Conservation (phyloP, 768 basidiomycete species). For the Suillus weaverae region DNA sequence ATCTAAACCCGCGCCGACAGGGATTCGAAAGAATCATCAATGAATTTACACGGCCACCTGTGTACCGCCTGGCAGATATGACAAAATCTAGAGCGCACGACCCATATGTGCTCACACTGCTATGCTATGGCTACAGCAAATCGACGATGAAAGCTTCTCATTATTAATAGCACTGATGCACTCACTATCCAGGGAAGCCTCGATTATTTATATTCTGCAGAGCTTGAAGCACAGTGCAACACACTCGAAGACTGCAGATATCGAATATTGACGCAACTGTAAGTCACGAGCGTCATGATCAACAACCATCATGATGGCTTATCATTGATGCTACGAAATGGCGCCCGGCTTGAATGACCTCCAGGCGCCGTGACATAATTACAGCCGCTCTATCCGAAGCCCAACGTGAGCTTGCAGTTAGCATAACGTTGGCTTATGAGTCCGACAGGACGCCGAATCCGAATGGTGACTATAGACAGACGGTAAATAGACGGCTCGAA, state of each 20-base stretch:
- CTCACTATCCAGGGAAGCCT: neutral
- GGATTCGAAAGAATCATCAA: neutral
- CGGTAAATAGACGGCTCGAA: neutral
- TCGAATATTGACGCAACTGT: neutral
- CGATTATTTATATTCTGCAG: neutral
- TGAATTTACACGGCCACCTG: neutral
- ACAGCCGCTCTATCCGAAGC: neutral
- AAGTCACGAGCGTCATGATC: neutral
- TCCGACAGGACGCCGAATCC: neutral
- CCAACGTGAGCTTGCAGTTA: too few species aligned
- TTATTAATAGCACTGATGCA: neutral
- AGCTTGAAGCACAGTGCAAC: neutral
- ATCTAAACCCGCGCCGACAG: neutral
- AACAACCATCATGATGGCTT: too few species aligned
- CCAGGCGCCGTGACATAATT: neutral
- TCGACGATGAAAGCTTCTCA: neutral
- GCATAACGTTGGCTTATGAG: neutral
- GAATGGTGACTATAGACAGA: too few species aligned
- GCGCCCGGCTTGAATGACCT: too few species aligned
- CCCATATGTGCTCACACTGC: neutral
- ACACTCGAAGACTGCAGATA: neutral
- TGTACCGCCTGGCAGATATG: too few species aligned
- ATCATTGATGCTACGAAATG: neutral
- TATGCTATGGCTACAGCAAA: neutral
- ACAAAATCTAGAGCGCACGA: neutral